phyloP scores from a whole-genome alignment of 257 asterid species.

The Rubia yunnanensis region DNA sequence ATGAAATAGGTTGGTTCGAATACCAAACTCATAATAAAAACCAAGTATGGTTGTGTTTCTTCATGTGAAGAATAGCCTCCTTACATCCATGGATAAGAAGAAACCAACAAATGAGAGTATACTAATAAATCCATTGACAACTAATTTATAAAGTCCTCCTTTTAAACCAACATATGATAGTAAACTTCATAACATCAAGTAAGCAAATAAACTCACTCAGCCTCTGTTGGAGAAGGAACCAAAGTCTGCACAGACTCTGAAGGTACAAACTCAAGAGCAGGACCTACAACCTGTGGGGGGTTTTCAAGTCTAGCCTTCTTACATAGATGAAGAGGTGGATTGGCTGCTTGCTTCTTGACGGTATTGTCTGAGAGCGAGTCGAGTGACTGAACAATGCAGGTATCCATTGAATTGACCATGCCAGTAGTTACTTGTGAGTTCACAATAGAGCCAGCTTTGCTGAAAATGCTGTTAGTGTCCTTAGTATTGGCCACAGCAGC shows the following conservation, averaged over 20 bases:
- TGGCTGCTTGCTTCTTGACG: slow-evolving; percentile 1
- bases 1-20: neutral
- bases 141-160: slow-evolving; percentile 8
- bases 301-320: slow-evolving; percentile 24
- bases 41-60: neutral
- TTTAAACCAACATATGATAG: slow-evolving; percentile 8
- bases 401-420: slow-evolving; percentile 6
- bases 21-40: neutral
- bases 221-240: slow-evolving; percentile 12
- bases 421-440: slow-evolving; percentile 1
- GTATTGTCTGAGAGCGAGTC: slow-evolving; percentile 12
- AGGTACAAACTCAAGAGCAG: slow-evolving; percentile 37
- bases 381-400: neutral
- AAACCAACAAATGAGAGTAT: neutral
- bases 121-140: neutral
- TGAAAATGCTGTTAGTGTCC: slow-evolving; percentile 13
- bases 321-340: slow-evolving; percentile 20
- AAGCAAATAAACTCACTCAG: slow-evolving; percentile 26
- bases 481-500: slow-evolving; percentile 23
- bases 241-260: slow-evolving; percentile 12
- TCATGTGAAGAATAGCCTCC: neutral
- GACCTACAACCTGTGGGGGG: slow-evolving; percentile 6
- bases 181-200: neutral
- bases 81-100: neutral
- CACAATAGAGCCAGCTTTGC: slow-evolving; percentile 8